A percentile compares a stretch with the other conserved stretches of the same genome.
phyloP scores from a whole-genome alignment of 768 basidiomycete genomes.

The Lactarius pseudohatsudake region DNA sequence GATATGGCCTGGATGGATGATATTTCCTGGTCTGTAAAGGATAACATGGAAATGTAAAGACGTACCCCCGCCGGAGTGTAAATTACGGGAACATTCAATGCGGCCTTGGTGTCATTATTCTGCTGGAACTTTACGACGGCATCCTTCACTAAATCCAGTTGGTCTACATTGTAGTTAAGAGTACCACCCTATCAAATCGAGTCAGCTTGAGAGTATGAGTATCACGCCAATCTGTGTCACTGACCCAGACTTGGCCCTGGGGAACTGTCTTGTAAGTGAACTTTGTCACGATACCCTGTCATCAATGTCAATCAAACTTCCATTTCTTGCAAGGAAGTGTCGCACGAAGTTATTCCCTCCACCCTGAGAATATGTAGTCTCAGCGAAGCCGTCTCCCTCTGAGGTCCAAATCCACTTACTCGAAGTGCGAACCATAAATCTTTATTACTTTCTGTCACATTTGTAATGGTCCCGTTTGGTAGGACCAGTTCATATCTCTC shows the following conservation, averaged over 20 bases:
- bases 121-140: constrained; percentile 12
- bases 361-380: neutral
- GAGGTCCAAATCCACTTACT: neutral
- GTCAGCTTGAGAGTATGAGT: neutral
- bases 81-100: accelerated
- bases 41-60: neutral
- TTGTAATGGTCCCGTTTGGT: constrained; percentile 33
- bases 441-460: neutral
- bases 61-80: constrained; percentile 5
- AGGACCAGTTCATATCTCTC: constrained; percentile 33
- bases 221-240: neutral
- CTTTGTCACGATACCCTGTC: constrained; percentile 13
- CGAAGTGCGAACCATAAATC: constrained; percentile 9
- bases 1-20: neutral
- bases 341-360: constrained; percentile 26
- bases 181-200: constrained; percentile 2
- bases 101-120: constrained; percentile 6
- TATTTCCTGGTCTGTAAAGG: neutral
- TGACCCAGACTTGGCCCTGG: neutral
- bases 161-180: neutral
- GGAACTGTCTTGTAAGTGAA: constrained; percentile 7
- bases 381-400: neutral
- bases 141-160: neutral
- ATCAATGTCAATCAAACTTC: neutral
- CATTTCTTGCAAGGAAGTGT: neutral